These are phyloP conservation scores for Wickerhamomyces kurtzmanii DNA, from an alignment of 805 yeast genomes.

Conservation along the genomic window DNA sequence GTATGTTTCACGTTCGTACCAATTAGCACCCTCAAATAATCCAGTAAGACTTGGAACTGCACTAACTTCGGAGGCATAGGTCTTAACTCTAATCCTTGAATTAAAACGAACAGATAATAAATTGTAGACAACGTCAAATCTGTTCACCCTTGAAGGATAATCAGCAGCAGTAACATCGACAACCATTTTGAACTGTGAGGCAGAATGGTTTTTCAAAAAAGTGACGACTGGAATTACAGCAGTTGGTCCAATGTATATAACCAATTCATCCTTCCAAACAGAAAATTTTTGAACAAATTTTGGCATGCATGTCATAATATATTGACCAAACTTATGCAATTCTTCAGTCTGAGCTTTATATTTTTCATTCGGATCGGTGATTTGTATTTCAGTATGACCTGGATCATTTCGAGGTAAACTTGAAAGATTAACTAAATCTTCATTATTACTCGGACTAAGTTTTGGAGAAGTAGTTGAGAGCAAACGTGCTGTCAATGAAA, in stretches of 20 bases:
- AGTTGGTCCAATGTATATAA: slow-evolving; percentile 64
- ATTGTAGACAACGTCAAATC: slow-evolving; percentile 85
- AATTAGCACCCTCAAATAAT: slow-evolving; percentile 71
- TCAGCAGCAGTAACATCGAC: slow-evolving; percentile 84
- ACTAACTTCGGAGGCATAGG: slow-evolving; percentile 75
- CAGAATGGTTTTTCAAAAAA: slow-evolving; percentile 68
- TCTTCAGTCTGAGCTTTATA: slow-evolving; percentile 59
- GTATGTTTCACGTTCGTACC: slow-evolving; percentile 87
- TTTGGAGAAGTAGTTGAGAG: too few relatives aligned
- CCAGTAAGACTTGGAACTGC: slow-evolving; percentile 76
- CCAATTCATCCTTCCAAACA: slow-evolving; percentile 87
- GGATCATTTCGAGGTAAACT: slow-evolving; percentile 5
- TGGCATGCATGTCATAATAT: slow-evolving; percentile 70
- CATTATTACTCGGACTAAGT: too few relatives aligned
- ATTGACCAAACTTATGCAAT: slow-evolving; percentile 73
- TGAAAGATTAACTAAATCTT: too few relatives aligned
- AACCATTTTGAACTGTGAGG: slow-evolving; percentile 70
- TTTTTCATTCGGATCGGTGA: slow-evolving; percentile 72
- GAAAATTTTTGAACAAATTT: slow-evolving; percentile 75
- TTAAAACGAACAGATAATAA: slow-evolving; percentile 73
- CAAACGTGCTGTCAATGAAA: too few relatives aligned
- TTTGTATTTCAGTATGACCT: slow-evolving; percentile 11
- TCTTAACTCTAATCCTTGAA: slow-evolving; percentile 81
- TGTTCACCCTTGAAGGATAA: slow-evolving; percentile 72
- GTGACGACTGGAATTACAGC: slow-evolving; percentile 64